Conservation (phyloP, 1,284 basidiomycete genomes). For the Schizophyllum commune region DNA sequence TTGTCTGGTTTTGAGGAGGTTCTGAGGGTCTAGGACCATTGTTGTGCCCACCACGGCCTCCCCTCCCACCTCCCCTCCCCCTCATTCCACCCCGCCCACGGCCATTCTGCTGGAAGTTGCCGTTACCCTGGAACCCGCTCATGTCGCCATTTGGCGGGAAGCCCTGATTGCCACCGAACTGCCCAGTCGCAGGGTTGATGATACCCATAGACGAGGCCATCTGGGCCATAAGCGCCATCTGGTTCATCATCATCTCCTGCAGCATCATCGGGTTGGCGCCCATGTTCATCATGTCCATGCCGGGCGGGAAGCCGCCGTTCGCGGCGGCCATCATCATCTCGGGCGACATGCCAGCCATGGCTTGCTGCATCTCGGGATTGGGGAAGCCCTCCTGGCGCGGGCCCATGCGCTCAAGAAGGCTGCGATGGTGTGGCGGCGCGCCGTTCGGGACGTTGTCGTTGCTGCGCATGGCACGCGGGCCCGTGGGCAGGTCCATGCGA, state of each 20-base stretch:
- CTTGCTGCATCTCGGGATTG: constrained; percentile 67
- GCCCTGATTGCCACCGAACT: constrained; percentile 37
- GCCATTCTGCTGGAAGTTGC: constrained; percentile 28
- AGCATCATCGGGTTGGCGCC: constrained; percentile 60
- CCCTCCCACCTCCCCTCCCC: constrained; percentile 22
- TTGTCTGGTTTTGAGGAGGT: constrained; percentile 9
- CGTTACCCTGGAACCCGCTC: constrained; percentile 27
- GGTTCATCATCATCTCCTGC: constrained; percentile 81
- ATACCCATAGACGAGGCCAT: constrained; percentile 72
- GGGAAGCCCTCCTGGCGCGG: constrained; percentile 36
- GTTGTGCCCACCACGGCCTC: constrained; percentile 32
- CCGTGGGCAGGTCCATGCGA: constrained; percentile 68
- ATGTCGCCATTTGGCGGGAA: constrained; percentile 49
- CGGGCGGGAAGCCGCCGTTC: constrained; percentile 37
- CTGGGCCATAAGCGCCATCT: constrained; percentile 81
- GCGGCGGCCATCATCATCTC: constrained; percentile 45
- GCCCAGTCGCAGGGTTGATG: constrained; percentile 45
- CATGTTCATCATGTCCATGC: constrained; percentile 51
- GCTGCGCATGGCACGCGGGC: constrained; percentile 73
- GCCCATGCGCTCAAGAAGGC: constrained; percentile 68
- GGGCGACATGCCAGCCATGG: constrained; percentile 64
- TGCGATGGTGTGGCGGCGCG: constrained; percentile 34
- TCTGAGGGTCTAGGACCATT: constrained; percentile 30
- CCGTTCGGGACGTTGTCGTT: constrained; percentile 17
- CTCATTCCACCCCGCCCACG: constrained; percentile 28